Percentiles rank a stretch among this genome's conserved stretches.
Evolutionary conservation across 805 yeast genomes (phyloP).

Genomic region (Hanseniaspora opuntiae): DNA sequence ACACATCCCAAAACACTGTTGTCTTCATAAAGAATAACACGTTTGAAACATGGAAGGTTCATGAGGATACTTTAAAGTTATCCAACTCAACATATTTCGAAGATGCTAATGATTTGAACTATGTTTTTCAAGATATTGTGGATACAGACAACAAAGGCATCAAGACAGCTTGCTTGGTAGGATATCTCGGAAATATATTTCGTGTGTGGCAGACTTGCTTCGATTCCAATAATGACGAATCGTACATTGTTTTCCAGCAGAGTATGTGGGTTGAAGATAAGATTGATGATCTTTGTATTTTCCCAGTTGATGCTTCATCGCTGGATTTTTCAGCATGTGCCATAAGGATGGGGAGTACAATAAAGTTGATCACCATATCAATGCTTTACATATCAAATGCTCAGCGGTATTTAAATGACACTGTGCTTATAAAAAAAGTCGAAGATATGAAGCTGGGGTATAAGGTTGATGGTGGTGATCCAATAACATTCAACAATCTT

Average conservation of each 20-base stretch:
- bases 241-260: slow-evolving; percentile 5
- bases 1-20: background rate
- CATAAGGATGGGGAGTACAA: background rate
- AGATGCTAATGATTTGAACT: background rate
- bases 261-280: background rate
- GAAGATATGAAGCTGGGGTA: background rate
- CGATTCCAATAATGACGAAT: background rate
- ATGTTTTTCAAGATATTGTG: background rate
- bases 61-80: background rate
- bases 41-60: background rate
- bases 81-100: background rate
- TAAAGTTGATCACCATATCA: background rate
- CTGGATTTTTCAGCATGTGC: background rate
- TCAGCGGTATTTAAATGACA: background rate
- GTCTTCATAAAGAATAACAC: background rate
- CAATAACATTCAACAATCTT: background rate
- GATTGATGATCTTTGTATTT: slow-evolving; percentile 2
- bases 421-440: background rate
- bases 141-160: background rate
- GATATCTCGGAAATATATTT: background rate
- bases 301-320: background rate
- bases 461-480: background rate
- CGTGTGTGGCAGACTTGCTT: background rate
- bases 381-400: slow-evolving; percentile 3
- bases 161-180: background rate